Conservation (phyloP, 768 basidiomycete species). For the Mycena latifolia region DNA sequence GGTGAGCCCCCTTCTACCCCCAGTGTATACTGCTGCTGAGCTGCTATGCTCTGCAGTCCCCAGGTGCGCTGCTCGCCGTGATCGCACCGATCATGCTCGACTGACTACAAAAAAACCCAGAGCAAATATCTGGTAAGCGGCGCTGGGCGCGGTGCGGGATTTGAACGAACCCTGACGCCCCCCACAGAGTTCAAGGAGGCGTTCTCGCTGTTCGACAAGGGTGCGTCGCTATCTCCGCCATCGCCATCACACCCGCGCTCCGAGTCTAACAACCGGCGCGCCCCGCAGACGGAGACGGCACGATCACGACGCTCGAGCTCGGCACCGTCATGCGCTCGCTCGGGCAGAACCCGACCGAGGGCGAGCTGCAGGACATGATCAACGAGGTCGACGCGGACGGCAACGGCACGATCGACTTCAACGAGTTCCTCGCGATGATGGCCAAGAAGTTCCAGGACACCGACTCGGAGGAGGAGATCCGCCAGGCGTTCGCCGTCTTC, state of each 20-base stretch:
- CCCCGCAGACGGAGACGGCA: constrained; percentile 86
- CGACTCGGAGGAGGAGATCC: constrained; percentile 94
- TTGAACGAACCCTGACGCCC: constrained; percentile 21
- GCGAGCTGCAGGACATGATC: constrained; percentile 95
- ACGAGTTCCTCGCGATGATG: constrained; percentile 89
- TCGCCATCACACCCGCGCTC: constrained; percentile 2
- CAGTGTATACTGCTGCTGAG: constrained; percentile 26
- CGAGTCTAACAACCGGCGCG: too few relatives aligned
- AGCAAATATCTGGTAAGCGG: constrained; percentile 89
- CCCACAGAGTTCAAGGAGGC: constrained; percentile 97
- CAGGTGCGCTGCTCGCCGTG: constrained; percentile 55
- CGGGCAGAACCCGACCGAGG: constrained; percentile 93
- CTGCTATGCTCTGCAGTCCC: constrained; percentile 55
- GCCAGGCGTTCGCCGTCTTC: constrained; percentile 97
- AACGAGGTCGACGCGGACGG: constrained; percentile 92
- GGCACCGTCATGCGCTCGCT: constrained; percentile 95
- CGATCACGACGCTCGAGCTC: constrained; percentile 91
- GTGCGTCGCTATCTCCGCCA: constrained; percentile 54
- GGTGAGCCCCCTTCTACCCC: constrained; percentile 49
- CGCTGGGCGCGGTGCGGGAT: not conserved
- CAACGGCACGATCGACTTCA: constrained; percentile 87
- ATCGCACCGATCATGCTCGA: constrained; percentile 5
- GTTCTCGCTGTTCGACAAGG: constrained; percentile 97
- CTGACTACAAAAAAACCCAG: constrained; percentile 54
- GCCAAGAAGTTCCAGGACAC: constrained; percentile 67